A percentile compares a stretch with the other conserved stretches of the same genome.
Conservation (phyloP, 2,329 filamentous ascomycete genomes). For the Parastagonospora avenae region DNA sequence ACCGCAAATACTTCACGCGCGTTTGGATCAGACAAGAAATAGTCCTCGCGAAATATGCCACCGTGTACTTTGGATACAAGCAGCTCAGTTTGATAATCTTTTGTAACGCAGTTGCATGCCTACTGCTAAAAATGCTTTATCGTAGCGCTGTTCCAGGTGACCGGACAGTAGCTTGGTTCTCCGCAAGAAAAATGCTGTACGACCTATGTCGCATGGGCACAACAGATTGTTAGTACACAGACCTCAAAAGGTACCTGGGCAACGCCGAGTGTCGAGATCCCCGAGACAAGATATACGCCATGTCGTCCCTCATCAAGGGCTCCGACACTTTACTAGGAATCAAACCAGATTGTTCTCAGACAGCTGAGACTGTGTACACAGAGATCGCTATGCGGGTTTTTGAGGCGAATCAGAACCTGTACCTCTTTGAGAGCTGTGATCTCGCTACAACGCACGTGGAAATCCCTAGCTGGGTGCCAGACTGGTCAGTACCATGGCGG, state of each 20-base stretch:
- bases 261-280: conserved; percentile 5
- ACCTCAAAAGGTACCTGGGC: background rate
- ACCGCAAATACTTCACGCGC: conserved; percentile 4
- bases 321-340: background rate
- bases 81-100: background rate
- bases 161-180: no score
- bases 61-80: conserved; percentile 1
- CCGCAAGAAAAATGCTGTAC: background rate
- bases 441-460: background rate
- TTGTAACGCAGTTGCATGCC: background rate
- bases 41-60: background rate
- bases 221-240: background rate
- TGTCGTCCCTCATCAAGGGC: background rate
- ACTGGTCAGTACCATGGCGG: conserved; percentile 2
- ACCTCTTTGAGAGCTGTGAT: conserved; percentile 3
- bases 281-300: conserved; percentile 3
- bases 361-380: background rate
- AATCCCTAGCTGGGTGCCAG: conserved; percentile 10
- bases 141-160: background rate
- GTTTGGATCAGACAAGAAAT: conserved; percentile 10
- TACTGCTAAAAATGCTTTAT: background rate
- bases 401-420: background rate
- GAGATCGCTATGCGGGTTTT: background rate
- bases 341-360: conserved; percentile 1
- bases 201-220: background rate